Evolutionary conservation across 345 rosid species (phyloP).

Genomic region (Brassica juncea): DNA sequence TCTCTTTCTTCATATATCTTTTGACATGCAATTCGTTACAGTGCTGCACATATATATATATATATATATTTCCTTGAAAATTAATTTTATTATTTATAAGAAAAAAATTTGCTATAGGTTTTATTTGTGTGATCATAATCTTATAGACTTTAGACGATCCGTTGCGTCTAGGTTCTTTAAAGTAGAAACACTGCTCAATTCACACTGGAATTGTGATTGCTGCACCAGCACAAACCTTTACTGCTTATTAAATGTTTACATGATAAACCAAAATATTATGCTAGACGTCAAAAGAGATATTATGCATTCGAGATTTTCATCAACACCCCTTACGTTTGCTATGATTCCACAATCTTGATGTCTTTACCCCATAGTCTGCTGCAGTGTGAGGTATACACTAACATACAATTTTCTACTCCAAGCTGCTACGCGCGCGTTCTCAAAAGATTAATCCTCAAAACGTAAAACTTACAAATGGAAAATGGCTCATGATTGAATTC

Average conservation of each 20-base stretch:
- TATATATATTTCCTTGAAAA: background rate
- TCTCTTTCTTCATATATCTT: background rate
- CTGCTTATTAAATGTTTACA: background rate
- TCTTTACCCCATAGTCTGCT: background rate
- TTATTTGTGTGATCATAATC: background rate
- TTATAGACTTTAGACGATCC: background rate
- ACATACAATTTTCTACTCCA: background rate
- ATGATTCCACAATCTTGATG: background rate
- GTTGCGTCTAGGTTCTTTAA: background rate
- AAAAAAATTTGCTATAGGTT: background rate
- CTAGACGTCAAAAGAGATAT: background rate
- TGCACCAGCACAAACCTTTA: background rate
- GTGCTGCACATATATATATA: background rate
- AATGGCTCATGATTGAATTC: background rate
- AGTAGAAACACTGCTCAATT: background rate
- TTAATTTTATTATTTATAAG: background rate
- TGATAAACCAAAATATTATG: background rate
- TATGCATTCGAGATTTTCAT: no score
- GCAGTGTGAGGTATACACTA: background rate
- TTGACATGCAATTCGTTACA: slow-evolving; percentile 6
- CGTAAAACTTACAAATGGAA: background rate
- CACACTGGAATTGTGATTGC: background rate
- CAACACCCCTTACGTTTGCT: no score
- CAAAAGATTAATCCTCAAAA: background rate
- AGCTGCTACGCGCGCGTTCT: background rate